Evolutionary conservation across 2,329 filamentous ascomycete genomes (phyloP).

Genomic region (Apiospora malaysiana): DNA sequence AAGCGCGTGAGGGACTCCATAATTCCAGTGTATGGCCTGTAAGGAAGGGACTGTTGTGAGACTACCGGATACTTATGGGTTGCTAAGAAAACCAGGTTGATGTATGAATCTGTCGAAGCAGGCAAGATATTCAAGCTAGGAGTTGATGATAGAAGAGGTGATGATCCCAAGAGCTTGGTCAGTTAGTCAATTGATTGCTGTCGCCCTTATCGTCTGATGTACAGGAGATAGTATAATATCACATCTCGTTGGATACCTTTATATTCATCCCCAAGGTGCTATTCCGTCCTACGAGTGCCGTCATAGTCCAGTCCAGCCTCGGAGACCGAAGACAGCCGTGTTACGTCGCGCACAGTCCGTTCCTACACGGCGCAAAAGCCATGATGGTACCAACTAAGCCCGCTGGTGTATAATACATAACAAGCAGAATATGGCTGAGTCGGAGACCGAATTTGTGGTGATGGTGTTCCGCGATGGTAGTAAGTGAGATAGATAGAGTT

Average conservation of each 20-base stretch:
- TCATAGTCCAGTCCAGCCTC: neutral
- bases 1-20: constrained; percentile 2
- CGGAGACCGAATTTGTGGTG: neutral
- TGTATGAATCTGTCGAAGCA: neutral
- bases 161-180: neutral
- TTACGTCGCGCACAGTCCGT: neutral
- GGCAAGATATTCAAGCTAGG: neutral
- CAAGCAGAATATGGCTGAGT: neutral
- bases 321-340: constrained; percentile 1
- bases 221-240: neutral
- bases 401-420: neutral
- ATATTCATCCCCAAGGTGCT: neutral
- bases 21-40: neutral
- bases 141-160: neutral
- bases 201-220: neutral
- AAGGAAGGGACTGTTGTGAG: neutral
- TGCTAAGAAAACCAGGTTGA: neutral
- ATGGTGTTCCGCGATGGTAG: neutral
- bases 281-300: neutral
- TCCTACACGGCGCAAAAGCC: neutral
- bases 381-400: neutral
- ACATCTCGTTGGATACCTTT: neutral
- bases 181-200: neutral
- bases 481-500: neutral
- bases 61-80: neutral